Percentiles rank a stretch among this genome's conserved stretches.
Evolutionary conservation across 306 rosid species (phyloP).

Genomic region (Lagenaria siceraria): DNA sequence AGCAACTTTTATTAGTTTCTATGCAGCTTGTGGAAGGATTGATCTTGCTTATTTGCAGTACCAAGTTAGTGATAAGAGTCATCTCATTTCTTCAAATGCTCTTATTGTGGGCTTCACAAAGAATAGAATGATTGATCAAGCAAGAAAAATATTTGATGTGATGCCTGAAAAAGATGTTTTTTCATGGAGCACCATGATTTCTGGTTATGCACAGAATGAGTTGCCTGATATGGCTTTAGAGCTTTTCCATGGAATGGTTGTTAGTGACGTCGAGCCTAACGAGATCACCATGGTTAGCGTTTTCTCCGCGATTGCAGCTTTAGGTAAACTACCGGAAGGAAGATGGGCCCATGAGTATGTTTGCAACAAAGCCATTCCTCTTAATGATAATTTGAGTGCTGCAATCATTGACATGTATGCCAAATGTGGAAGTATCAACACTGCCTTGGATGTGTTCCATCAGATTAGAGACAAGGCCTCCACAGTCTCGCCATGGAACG

Average conservation of each 20-base stretch:
- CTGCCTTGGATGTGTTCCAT: constrained; percentile 53
- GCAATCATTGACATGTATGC: constrained; percentile 85
- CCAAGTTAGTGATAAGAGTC: constrained; percentile 49
- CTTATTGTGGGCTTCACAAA: constrained; percentile 56
- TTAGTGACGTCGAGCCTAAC: constrained; percentile 47
- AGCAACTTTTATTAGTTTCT: constrained; percentile 61
- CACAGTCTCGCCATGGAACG: constrained; percentile 81
- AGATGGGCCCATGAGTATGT: constrained; percentile 61
- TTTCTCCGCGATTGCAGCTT: constrained; percentile 66
- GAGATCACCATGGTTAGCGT: constrained; percentile 89
- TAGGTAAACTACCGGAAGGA: constrained; percentile 62
- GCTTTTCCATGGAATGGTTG: constrained; percentile 61
- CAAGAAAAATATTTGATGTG: constrained; percentile 39
- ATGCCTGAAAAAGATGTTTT: constrained; percentile 77
- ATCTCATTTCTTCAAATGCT: constrained; percentile 71
- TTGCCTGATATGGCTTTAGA: constrained; percentile 60
- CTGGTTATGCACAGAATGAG: constrained; percentile 65
- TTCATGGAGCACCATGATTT: constrained; percentile 80
- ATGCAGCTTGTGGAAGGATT: constrained; percentile 61
- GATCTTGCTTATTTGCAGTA: constrained; percentile 51
- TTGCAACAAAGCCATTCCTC: constrained; percentile 34
- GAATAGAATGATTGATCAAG: constrained; percentile 47
- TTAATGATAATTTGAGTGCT: constrained; percentile 66
- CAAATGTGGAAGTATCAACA: constrained; percentile 69
- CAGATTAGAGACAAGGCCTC: constrained; percentile 32